Conservation (phyloP, 1,284 basidiomycete genomes). For the Ceratobasidium sp. region DNA sequence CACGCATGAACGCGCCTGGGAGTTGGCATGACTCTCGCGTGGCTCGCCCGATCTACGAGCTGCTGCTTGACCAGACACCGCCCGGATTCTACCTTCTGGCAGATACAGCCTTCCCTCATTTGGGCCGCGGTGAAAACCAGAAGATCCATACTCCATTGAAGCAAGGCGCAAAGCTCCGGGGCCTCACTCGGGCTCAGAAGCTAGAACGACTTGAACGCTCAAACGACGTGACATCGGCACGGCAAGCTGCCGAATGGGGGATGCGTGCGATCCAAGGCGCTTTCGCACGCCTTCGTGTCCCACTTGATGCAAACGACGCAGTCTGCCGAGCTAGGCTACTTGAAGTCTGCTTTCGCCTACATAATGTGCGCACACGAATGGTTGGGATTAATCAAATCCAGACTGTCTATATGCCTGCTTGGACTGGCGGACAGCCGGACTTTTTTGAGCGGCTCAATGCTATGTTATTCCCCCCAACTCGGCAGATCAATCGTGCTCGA, state of each 20-base stretch:
- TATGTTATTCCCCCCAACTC: not conserved
- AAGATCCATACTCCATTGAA: slow-evolving; percentile 59
- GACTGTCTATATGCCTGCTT: slow-evolving; percentile 53
- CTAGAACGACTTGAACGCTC: slow-evolving; percentile 50
- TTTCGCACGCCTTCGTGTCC: slow-evolving; percentile 58
- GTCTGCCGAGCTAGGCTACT: slow-evolving; percentile 51
- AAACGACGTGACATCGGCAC: slow-evolving; percentile 55
- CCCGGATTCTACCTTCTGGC: slow-evolving; percentile 58
- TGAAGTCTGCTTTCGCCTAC: slow-evolving; percentile 52
- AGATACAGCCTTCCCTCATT: slow-evolving; percentile 60
- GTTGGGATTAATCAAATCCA: slow-evolving; percentile 58
- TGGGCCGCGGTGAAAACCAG: slow-evolving; percentile 51
- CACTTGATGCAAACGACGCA: slow-evolving; percentile 53
- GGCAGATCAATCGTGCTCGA: not conserved
- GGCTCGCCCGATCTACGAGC: slow-evolving; percentile 56
- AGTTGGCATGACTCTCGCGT: slow-evolving; percentile 63
- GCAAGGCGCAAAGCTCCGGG: slow-evolving; percentile 51
- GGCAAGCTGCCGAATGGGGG: slow-evolving; percentile 62
- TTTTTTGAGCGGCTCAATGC: not conserved
- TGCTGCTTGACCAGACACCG: slow-evolving; percentile 53
- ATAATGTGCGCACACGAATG: slow-evolving; percentile 52
- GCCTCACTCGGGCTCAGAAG: slow-evolving; percentile 47
- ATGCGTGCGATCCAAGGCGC: slow-evolving; percentile 58
- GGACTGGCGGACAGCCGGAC: not conserved
- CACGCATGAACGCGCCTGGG: slow-evolving; percentile 57